Evolutionary conservation across 2,329 filamentous ascomycete genomes (phyloP).

Genomic region (Paraphoma sp.): DNA sequence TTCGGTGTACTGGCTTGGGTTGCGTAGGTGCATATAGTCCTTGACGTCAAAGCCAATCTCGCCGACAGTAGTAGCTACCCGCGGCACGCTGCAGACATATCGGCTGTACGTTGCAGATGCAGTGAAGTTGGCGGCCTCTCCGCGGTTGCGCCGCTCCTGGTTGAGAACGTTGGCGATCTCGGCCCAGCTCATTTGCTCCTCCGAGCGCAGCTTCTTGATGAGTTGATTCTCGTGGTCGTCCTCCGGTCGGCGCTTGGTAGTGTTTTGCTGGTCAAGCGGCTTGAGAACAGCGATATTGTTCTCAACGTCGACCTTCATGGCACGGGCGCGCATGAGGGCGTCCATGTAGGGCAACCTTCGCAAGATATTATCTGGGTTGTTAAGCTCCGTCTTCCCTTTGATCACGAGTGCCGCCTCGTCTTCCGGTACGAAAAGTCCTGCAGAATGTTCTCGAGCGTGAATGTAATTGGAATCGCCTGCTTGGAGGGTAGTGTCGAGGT

Average conservation of each 20-base stretch:
- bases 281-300: conserved; percentile 19
- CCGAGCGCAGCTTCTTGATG: conserved; percentile 40
- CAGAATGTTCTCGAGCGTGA: neutral
- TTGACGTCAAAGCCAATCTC: conserved; percentile 41
- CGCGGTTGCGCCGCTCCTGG: conserved; percentile 18
- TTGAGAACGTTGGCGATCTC: conserved; percentile 38
- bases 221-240: conserved; percentile 40
- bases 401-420: neutral
- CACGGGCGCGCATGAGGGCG: conserved; percentile 22
- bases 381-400: neutral
- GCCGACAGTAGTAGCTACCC: conserved; percentile 22
- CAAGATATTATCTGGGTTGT: neutral
- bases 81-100: conserved; percentile 40
- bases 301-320: conserved; percentile 20
- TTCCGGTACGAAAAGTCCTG: conserved; percentile 16
- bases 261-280: conserved; percentile 1
- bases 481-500: neutral
- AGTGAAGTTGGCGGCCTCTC: conserved; percentile 29
- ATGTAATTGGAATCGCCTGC: neutral
- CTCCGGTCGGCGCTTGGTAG: conserved; percentile 7
- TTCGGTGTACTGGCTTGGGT: conserved; percentile 17
- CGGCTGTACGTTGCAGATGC: conserved; percentile 44
- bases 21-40: conserved; percentile 43
- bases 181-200: conserved; percentile 34
- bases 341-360: conserved; percentile 8